phyloP scores from a whole-genome alignment of 139 green algal genomes.

The Picochlorum sp. region DNA sequence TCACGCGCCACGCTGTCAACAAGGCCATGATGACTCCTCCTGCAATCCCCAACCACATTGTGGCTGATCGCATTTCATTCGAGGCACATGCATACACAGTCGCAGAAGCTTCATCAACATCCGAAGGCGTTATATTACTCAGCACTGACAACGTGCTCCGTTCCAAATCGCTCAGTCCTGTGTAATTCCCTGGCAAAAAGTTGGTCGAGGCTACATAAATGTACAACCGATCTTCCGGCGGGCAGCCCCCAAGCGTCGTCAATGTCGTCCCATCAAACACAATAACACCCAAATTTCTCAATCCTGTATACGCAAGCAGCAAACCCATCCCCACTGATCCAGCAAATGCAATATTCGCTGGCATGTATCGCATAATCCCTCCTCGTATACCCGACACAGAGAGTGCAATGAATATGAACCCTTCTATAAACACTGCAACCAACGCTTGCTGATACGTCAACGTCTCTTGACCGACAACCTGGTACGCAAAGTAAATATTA shows the following conservation, averaged over 20 bases:
- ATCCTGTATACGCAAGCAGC: conserved; percentile 67
- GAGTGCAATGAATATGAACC: conserved; percentile 69
- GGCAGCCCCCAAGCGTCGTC: conserved; percentile 32
- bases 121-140: neutral
- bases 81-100: conserved; percentile 20
- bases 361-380: conserved; percentile 53
- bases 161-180: neutral
- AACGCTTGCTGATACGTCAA: conserved; percentile 50
- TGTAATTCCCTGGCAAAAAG: neutral
- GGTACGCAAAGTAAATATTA: conserved; percentile 31
- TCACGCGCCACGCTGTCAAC: conserved; percentile 46
- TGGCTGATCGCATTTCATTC: conserved; percentile 41
- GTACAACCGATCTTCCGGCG: conserved; percentile 7
- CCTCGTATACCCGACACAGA: conserved; percentile 48
- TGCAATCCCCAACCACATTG: conserved; percentile 64
- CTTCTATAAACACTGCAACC: conserved; percentile 60
- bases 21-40: conserved; percentile 58
- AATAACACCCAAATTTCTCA: conserved; percentile 57
- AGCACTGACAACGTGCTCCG: neutral
- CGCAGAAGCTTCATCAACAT: neutral
- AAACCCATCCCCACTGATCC: conserved; percentile 59
- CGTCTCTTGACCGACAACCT: conserved; percentile 25
- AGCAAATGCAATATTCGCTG: conserved; percentile 52
- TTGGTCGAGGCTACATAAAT: conserved; percentile 10
- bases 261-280: conserved; percentile 54